Base-by-base conservation (phyloP, 768 basidiomycete genomes). In the Mycena rebaudengoi region DNA sequence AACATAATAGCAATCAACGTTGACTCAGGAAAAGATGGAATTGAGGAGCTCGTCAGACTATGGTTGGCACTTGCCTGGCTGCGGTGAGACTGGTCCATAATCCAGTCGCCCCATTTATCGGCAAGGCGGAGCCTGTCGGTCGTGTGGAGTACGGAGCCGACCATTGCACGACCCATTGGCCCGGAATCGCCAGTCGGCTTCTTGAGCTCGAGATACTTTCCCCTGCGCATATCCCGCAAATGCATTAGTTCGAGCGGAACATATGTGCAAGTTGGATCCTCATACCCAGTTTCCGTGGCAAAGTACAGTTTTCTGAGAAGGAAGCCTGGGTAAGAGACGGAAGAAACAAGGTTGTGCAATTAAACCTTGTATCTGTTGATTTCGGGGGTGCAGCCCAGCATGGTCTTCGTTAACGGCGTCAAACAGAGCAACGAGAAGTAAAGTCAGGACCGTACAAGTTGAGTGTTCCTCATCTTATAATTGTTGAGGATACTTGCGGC, bases 311-410 rank as follows among this genome's bases (percentile, higher is more conserved):
- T 25, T 30, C 61, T 56, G 61, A 40, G 33, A 49, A 37, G 52
- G 53, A 40, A 46, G 46, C 41, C n/a, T 46, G 37, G 18, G 29
- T 41, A 44, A 63, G 45, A 54, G 28, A 55, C 29, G 30, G 44
- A 56, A 56, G 43, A 53, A 37, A 55, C 45, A 49, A 56, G 37
- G 23, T 25, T 16, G 51, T 48, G 44, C n/a, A 28, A 40, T 16
- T 53, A n/a, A 39, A 63, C 61, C 43, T 55, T 21, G 61, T 63
- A 63, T 3, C 21, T 20, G 18, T 33, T 18, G 44, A 63, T 63
- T 45, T 13, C 21, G 32, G 61, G 61, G 5, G 5, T 29, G 37
- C 61, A 63, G 44, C 61, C 61, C 16, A 63, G 7, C 32, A 63
- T 53, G 32, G 20, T 25, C 60, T 53, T 18, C 29, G 20, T 23